These are phyloP conservation scores for Mycocentrospora acerina DNA, from an alignment of 2,329 filamentous ascomycete genomes.

Conservation along the genomic window DNA sequence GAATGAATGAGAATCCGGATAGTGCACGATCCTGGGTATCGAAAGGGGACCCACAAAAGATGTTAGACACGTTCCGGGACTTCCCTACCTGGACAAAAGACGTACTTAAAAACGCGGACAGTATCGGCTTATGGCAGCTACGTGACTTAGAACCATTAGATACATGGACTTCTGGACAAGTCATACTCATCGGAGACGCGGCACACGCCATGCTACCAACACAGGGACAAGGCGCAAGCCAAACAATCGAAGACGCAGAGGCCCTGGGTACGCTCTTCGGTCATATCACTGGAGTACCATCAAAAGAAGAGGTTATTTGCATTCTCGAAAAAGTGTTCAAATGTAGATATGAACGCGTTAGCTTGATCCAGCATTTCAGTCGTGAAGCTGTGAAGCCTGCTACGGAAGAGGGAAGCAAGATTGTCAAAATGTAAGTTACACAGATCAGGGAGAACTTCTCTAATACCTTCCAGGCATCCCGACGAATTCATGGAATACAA, in stretches of 20 bases:
- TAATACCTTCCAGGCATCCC: conserved; percentile 23
- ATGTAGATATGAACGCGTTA: conserved; percentile 39
- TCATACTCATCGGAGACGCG: conserved; percentile 59
- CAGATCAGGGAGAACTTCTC: background rate
- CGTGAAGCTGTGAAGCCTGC: conserved; percentile 46
- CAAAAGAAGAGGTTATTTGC: conserved; percentile 18
- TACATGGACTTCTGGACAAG: conserved; percentile 49
- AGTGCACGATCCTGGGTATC: conserved; percentile 45
- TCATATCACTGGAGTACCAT: conserved; percentile 10
- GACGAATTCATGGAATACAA: conserved; percentile 49
- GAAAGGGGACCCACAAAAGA: conserved; percentile 37
- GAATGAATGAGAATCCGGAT: conserved; percentile 43
- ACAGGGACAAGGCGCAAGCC: conserved; percentile 57
- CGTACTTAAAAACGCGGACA: conserved; percentile 33
- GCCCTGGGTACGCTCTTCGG: conserved; percentile 38
- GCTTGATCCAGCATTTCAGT: conserved; percentile 46
- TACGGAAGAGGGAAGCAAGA: conserved; percentile 33
- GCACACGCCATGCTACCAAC: conserved; percentile 58
- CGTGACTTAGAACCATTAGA: conserved; percentile 48
- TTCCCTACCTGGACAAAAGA: conserved; percentile 46
- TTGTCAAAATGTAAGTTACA: conserved; percentile 32
- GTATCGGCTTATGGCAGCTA: conserved; percentile 49
- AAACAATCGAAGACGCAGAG: conserved; percentile 59
- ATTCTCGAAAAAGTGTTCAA: conserved; percentile 13
- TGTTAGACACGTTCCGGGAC: conserved; percentile 45